phyloP scores from a whole-genome alignment of 2,329 filamentous ascomycete genomes.

The Ophiostoma quercus region DNA sequence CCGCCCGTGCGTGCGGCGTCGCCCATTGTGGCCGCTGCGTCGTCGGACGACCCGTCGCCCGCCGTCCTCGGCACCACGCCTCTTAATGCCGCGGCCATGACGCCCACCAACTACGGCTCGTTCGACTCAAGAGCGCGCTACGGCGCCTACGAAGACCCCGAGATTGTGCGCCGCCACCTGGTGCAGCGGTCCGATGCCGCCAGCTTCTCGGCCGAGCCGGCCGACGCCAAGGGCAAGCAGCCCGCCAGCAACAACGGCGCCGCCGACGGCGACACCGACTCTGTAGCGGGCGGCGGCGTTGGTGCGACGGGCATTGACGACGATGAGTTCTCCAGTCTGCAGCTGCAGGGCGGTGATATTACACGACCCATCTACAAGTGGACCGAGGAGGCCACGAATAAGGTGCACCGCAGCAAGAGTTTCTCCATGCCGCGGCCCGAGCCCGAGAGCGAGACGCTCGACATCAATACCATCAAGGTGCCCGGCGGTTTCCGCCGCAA shows the following conservation, averaged over 20 bases:
- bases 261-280: conserved; percentile 20
- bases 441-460: conserved; percentile 71
- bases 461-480: conserved; percentile 86
- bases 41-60: conserved; percentile 38
- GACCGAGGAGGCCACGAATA: conserved; percentile 77
- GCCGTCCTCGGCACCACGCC: conserved; percentile 30
- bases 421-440: conserved; percentile 73
- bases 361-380: conserved; percentile 94
- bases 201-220: conserved; percentile 46
- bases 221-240: conserved; percentile 52
- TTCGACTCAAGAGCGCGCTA: conserved; percentile 64
- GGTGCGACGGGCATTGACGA: conserved; percentile 42
- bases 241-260: conserved; percentile 31
- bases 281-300: conserved; percentile 22
- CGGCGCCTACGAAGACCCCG: conserved; percentile 75
- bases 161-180: conserved; percentile 84
- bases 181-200: conserved; percentile 60
- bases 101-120: conserved; percentile 75
- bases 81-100: conserved; percentile 42
- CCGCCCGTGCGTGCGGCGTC: conserved; percentile 56
- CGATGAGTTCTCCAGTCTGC: conserved; percentile 89
- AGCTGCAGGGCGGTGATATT: conserved; percentile 88
- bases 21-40: conserved; percentile 35
- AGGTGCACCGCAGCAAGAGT: conserved; percentile 76
- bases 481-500: conserved; percentile 92